Evolutionary conservation across 768 basidiomycete species (phyloP).

Genomic region (Suillus sp.): DNA sequence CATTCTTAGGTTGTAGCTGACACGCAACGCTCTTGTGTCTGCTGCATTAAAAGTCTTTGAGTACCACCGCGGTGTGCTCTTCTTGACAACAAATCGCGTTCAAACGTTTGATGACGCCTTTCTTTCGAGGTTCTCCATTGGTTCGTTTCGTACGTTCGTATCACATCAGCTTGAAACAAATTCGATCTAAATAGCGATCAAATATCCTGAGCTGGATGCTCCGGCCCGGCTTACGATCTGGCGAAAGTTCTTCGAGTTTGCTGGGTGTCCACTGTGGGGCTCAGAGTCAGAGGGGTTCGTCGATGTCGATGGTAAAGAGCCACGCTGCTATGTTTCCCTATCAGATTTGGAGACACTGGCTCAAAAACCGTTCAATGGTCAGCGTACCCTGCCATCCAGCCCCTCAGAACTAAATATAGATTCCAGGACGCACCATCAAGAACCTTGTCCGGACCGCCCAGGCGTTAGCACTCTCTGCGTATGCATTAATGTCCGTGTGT

Average conservation of each 20-base stretch:
- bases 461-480: slow-evolving; percentile 29
- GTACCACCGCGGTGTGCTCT: slow-evolving; percentile 61
- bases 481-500: slow-evolving; percentile 1
- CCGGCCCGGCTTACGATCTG: slow-evolving; percentile 25
- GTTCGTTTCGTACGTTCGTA: slow-evolving; percentile 11
- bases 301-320: slow-evolving; percentile 11
- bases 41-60: slow-evolving; percentile 65
- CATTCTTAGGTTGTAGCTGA: slow-evolving; percentile 28
- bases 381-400: neutral
- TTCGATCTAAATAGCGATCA: slow-evolving; percentile 20
- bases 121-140: slow-evolving; percentile 67
- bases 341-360: slow-evolving; percentile 27
- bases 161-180: neutral
- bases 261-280: slow-evolving; percentile 14
- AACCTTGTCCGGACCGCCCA: slow-evolving; percentile 36
- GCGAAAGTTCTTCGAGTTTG: slow-evolving; percentile 29
- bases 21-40: slow-evolving; percentile 72
- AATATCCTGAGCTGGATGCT: slow-evolving; percentile 28
- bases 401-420: neutral
- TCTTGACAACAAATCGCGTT: slow-evolving; percentile 49
- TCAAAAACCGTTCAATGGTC: slow-evolving; percentile 31
- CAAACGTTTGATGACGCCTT: slow-evolving; percentile 62
- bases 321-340: slow-evolving; percentile 10
- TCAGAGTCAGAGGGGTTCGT: slow-evolving; percentile 11
- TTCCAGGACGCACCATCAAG: slow-evolving; percentile 31